A percentile compares a stretch with the other conserved stretches of the same genome.
Conservation (phyloP, 257 asterid species). For the Solanum clarkiae region DNA sequence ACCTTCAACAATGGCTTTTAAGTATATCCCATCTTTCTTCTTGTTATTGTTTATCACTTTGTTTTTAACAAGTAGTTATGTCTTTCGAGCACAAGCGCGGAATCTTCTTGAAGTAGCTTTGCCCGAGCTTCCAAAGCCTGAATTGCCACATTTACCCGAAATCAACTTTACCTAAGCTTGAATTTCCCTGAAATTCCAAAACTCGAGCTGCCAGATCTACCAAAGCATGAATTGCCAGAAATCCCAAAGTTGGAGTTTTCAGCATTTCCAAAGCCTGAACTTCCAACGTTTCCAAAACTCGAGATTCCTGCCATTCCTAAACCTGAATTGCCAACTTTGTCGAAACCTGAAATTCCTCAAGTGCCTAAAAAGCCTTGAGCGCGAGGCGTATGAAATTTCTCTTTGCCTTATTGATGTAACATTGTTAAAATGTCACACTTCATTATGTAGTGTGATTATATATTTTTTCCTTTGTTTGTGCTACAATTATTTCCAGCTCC, state of each 20-base stretch:
- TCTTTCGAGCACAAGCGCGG: not conserved
- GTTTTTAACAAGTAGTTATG: not conserved
- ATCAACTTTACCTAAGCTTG: not conserved
- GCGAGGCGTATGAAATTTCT: not conserved
- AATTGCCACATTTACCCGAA: not conserved
- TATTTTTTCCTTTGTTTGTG: not conserved
- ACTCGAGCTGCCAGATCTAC: slow-evolving; percentile 10
- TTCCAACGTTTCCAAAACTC: slow-evolving; percentile 5
- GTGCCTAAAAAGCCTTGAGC: not conserved
- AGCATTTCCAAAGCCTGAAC: not conserved
- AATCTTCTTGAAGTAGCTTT: not conserved
- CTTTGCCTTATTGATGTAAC: not conserved
- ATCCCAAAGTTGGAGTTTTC: not conserved
- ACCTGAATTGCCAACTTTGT: not conserved
- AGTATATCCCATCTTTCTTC: not conserved
- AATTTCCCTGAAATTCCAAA: not conserved
- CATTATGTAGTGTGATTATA: not conserved
- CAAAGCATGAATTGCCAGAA: slow-evolving; percentile 10
- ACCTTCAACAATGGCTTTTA: not conserved
- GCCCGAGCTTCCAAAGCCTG: not conserved
- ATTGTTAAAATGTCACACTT: not conserved
- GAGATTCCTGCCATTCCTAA: not conserved
- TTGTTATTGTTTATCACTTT: not conserved
- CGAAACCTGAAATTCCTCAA: not conserved
- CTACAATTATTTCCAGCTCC: not conserved